phyloP scores from a whole-genome alignment of 345 rosid species.

The Ailanthus altissimus region DNA sequence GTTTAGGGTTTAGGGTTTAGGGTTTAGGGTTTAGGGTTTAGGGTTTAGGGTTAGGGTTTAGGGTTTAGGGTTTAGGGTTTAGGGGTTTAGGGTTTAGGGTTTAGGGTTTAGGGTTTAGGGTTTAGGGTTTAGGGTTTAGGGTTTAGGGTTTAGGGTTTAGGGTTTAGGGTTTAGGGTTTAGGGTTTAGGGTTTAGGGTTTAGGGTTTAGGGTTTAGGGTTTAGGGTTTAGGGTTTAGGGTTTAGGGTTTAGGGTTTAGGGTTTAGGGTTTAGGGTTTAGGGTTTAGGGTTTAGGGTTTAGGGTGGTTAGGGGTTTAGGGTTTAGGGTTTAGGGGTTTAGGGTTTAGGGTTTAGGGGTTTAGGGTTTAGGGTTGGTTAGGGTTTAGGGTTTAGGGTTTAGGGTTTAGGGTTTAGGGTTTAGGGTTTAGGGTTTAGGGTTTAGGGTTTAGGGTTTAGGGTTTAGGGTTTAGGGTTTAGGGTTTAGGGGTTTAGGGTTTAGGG shows the following conservation, averaged over 20 bases:
- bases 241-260: slow-evolving; percentile 27
- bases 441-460: too few species aligned
- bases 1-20: not conserved
- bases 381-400: slow-evolving; percentile 23
- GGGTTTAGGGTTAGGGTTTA: not conserved
- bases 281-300: slow-evolving; percentile 3
- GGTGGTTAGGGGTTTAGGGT: slow-evolving; percentile 15
- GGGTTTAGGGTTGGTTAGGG: slow-evolving; percentile 21
- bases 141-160: slow-evolving; percentile 34
- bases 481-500: too few species aligned
- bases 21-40: slow-evolving; percentile 1
- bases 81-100: not conserved
- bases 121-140: slow-evolving; percentile 30
- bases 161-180: slow-evolving; percentile 32
- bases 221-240: slow-evolving; percentile 25
- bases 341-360: slow-evolving; percentile 21
- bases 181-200: slow-evolving; percentile 34
- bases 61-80: slow-evolving; percentile 14
- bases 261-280: slow-evolving; percentile 25
- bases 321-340: slow-evolving; percentile 12
- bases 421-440: too few species aligned
- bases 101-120: slow-evolving; percentile 24
- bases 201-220: slow-evolving; percentile 35
- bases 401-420: too few species aligned
- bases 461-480: too few species aligned